Evolutionary conservation across 176 grass and related monocot genomes (phyloP).

Genomic region (Triticum dicoccoides): DNA sequence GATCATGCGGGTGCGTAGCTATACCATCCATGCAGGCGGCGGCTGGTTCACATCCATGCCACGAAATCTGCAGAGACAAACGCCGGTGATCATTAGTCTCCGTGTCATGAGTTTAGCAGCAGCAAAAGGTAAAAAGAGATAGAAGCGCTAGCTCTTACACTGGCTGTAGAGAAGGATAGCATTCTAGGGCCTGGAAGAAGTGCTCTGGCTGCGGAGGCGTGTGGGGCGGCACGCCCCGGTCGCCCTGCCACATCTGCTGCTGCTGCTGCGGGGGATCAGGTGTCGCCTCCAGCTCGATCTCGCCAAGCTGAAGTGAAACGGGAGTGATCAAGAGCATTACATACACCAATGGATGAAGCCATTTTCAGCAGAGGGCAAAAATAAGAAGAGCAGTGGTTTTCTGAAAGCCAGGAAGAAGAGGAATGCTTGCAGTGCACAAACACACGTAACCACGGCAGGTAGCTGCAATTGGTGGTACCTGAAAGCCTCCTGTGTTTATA

Average conservation of each 20-base stretch:
- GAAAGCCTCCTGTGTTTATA: background rate
- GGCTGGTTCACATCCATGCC: constrained; percentile 30
- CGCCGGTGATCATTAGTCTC: no score
- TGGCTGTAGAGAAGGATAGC: constrained; percentile 11
- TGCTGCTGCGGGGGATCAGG: background rate
- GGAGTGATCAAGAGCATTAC: background rate
- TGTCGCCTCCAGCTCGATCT: constrained; percentile 9
- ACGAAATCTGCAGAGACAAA: constrained; percentile 13
- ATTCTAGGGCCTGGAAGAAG: constrained; percentile 41
- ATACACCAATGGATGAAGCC: background rate
- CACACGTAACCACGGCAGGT: background rate
- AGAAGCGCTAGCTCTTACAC: constrained; percentile 5
- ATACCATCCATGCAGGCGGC: constrained; percentile 40
- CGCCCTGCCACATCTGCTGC: constrained; percentile 12
- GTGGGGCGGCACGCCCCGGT: background rate
- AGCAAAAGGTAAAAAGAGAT: no score
- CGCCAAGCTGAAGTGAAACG: constrained; percentile 33
- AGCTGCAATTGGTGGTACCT: background rate
- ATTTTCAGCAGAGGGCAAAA: background rate
- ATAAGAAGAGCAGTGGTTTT: background rate
- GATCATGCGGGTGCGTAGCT: background rate
- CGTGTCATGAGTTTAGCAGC: no score
- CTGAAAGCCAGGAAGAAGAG: background rate
- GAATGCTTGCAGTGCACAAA: background rate
- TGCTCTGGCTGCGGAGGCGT: constrained; percentile 41